Percentiles rank a stretch among this genome's conserved stretches.
phyloP scores from a whole-genome alignment of 177 flowering plant species.

The Telopea speciosissima region DNA sequence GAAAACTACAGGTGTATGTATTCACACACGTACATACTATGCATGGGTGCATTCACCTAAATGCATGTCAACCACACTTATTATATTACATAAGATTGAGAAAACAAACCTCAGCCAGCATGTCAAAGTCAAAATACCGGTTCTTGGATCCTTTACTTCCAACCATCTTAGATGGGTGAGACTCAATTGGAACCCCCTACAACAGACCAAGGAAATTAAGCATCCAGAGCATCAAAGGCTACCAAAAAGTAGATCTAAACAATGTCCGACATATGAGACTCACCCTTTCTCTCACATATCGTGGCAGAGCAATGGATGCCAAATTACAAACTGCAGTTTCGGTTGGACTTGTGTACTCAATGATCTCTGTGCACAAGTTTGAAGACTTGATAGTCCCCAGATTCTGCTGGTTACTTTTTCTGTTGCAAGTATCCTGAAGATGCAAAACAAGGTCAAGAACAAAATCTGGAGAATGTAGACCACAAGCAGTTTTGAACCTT shows the following conservation, averaged over 20 bases:
- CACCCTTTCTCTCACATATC: slow-evolving; percentile 68
- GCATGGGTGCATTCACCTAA: neutral
- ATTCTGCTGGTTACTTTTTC: slow-evolving; percentile 82
- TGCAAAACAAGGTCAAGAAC: neutral
- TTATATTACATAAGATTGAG: too few species aligned
- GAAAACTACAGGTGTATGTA: neutral
- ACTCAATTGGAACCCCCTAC: slow-evolving; percentile 56
- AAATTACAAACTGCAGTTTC: slow-evolving; percentile 83
- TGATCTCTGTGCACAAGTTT: slow-evolving; percentile 73
- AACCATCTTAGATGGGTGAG: slow-evolving; percentile 68
- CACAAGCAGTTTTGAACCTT: neutral
- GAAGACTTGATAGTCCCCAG: slow-evolving; percentile 78
- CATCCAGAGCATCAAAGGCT: neutral
- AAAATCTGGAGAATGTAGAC: neutral
- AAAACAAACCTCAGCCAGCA: slow-evolving; percentile 49
- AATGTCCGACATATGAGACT: neutral
- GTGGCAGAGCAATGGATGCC: slow-evolving; percentile 74
- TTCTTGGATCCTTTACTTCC: slow-evolving; percentile 58
- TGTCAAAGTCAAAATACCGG: slow-evolving; percentile 74
- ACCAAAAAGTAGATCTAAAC: neutral
- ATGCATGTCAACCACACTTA: too few species aligned
- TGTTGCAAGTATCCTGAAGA: slow-evolving; percentile 61
- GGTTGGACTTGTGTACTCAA: slow-evolving; percentile 72
- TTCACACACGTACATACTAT: neutral
- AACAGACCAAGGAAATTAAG: slow-evolving; percentile 2